phyloP scores from a whole-genome alignment of 768 basidiomycete genomes.

The Cubamyces sp. region DNA sequence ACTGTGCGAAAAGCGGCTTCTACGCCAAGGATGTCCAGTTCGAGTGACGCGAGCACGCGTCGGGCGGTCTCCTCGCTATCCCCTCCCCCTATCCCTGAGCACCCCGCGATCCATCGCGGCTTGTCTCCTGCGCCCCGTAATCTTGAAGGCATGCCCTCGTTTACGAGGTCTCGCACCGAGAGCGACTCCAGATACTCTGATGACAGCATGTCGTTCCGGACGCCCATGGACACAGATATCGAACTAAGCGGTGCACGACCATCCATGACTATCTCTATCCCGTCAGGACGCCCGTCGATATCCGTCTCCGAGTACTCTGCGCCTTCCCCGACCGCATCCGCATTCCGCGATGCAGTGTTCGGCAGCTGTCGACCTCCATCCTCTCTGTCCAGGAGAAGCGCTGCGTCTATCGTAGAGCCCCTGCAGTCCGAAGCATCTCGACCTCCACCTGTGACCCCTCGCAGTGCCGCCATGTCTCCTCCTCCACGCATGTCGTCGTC shows the following conservation, averaged over 20 bases:
- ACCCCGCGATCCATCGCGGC: constrained; percentile 23
- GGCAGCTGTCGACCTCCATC: constrained; percentile 33
- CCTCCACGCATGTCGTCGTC: constrained; percentile 68
- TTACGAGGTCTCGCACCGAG: constrained; percentile 25
- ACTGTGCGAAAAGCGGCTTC: constrained; percentile 32
- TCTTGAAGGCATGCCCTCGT: constrained; percentile 24
- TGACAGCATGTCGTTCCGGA: constrained; percentile 42
- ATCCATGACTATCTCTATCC: constrained; percentile 56
- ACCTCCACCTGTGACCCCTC: constrained; percentile 28
- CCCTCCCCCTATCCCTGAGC: constrained; percentile 49
- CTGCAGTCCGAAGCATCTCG: constrained; percentile 23
- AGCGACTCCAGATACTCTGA: constrained; percentile 35
- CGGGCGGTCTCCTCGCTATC: constrained; percentile 35
- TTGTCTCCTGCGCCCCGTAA: constrained; percentile 30
- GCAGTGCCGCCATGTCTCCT: constrained; percentile 48
- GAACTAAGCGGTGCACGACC: constrained; percentile 38
- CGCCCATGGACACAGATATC: constrained; percentile 33
- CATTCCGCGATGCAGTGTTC: constrained; percentile 68
- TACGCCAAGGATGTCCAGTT: constrained; percentile 28
- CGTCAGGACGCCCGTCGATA: constrained; percentile 53
- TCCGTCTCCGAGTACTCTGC: constrained; percentile 66
- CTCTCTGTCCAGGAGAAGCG: constrained; percentile 25
- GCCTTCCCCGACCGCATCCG: constrained; percentile 76
- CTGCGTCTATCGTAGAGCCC: constrained; percentile 16
- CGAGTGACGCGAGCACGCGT: constrained; percentile 9